Conservation (phyloP, 176 grass and related monocot genomes). For the Thinopyrum elongatum region DNA sequence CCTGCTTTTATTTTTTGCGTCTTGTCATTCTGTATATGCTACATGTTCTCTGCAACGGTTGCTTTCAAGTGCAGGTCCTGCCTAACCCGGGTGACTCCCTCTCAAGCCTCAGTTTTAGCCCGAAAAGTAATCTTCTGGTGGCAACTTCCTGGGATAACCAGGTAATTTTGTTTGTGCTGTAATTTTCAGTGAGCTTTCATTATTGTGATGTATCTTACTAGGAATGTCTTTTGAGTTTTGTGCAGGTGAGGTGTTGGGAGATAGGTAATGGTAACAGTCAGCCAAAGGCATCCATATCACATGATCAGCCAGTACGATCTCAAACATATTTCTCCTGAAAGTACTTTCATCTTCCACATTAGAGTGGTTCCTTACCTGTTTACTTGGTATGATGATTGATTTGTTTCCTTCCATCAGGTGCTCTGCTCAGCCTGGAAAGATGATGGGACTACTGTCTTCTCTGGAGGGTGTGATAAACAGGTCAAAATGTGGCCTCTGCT, state of each 20-base stretch:
- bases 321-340: neutral
- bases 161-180: slow-evolving; percentile 17
- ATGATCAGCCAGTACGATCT: slow-evolving; percentile 79
- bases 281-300: slow-evolving; percentile 87
- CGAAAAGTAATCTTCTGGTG: slow-evolving; percentile 60
- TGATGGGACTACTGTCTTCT: slow-evolving; percentile 85
- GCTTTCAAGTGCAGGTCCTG: slow-evolving; percentile 37
- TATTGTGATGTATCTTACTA: neutral
- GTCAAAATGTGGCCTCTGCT: slow-evolving; percentile 95
- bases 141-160: slow-evolving; percentile 82
- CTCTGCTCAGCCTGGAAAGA: slow-evolving; percentile 96
- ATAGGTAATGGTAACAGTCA: slow-evolving; percentile 75
- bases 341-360: neutral
- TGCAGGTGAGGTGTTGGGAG: slow-evolving; percentile 95
- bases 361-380: neutral
- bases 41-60: neutral
- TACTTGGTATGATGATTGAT: slow-evolving; percentile 13
- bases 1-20: neutral
- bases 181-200: neutral
- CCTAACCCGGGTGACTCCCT: slow-evolving; percentile 51
- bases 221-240: neutral
- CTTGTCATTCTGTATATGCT: neutral
- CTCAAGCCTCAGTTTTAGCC: slow-evolving; percentile 66
- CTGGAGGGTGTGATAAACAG: slow-evolving; percentile 89
- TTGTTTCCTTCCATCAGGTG: slow-evolving; percentile 48